These are phyloP conservation scores for Ricinus communis DNA, from an alignment of 345 rosid species.

Conservation along the genomic window DNA sequence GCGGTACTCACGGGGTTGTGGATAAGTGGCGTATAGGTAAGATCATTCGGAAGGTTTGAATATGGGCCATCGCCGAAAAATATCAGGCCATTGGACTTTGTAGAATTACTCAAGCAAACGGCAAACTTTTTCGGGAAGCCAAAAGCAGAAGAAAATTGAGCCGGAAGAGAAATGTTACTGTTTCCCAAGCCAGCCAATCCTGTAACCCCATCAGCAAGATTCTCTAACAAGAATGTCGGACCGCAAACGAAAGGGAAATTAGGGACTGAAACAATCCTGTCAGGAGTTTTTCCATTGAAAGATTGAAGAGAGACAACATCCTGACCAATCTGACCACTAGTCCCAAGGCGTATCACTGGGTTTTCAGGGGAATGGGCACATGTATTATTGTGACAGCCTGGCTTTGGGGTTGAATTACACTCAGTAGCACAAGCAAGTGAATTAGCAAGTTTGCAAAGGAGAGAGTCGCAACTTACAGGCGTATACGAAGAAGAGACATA, in stretches of 20 bases:
- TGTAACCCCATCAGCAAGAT: slow-evolving; percentile 17
- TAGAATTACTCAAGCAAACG: slow-evolving; percentile 13
- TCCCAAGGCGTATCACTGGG: neutral
- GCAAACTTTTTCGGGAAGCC: slow-evolving; percentile 20
- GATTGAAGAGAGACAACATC: slow-evolving; percentile 16
- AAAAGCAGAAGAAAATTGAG: slow-evolving; percentile 13
- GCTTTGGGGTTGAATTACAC: slow-evolving; percentile 4
- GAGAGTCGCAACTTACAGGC: slow-evolving; percentile 6
- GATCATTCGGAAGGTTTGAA: neutral
- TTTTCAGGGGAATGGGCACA: slow-evolving; percentile 4
- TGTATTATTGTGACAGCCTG: slow-evolving; percentile 24
- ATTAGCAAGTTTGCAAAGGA: slow-evolving; percentile 6
- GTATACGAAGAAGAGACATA: slow-evolving; percentile 18
- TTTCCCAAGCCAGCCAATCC: slow-evolving; percentile 28
- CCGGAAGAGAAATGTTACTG: slow-evolving; percentile 16
- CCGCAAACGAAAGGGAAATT: neutral
- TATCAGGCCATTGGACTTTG: neutral
- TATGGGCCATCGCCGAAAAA: slow-evolving; percentile 11
- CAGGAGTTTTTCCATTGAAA: neutral
- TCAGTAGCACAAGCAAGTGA: slow-evolving; percentile 5
- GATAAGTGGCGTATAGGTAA: slow-evolving; percentile 13
- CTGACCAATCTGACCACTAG: slow-evolving; percentile 2
- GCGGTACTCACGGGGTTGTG: slow-evolving; percentile 13
- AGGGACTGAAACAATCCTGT: neutral
- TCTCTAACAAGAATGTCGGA: neutral